These are phyloP conservation scores for Pythium brachiatum DNA, from an alignment of 352 stramenopile species.

Conservation along the genomic window DNA sequence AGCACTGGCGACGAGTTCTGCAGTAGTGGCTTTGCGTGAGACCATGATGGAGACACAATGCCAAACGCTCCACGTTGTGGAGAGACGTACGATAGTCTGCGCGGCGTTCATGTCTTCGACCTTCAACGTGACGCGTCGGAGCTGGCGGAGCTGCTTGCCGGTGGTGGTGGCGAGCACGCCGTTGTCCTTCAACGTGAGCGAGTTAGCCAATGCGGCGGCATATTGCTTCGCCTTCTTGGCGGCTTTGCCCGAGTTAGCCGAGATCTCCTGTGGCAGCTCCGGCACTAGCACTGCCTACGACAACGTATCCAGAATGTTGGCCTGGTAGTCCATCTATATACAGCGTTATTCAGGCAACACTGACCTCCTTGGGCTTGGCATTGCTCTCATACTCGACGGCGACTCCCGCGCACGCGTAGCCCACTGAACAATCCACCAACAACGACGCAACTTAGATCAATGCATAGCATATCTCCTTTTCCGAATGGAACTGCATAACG, in stretches of 20 bases:
- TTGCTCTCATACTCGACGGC: constrained; percentile 53
- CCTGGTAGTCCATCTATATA: background rate
- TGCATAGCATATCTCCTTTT: background rate
- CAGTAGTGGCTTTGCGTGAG: no score
- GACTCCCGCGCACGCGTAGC: constrained; percentile 58
- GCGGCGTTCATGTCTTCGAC: constrained; percentile 66
- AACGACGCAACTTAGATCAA: background rate
- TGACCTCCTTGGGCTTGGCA: constrained; percentile 53
- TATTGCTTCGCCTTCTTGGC: constrained; percentile 73
- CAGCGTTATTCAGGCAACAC: background rate
- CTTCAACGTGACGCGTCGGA: constrained; percentile 74
- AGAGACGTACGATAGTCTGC: constrained; percentile 50
- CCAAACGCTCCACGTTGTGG: background rate
- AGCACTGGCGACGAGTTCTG: constrained; percentile 52
- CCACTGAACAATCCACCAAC: constrained; percentile 35
- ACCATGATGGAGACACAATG: no score
- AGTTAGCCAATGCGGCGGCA: constrained; percentile 31
- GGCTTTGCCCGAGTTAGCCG: constrained; percentile 39
- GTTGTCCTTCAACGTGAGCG: constrained; percentile 30
- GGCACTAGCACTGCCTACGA: constrained; percentile 26
- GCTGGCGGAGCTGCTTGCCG: constrained; percentile 40
- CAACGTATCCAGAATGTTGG: no score
- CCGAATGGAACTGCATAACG: constrained; percentile 2
- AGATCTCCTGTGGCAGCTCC: constrained; percentile 31
- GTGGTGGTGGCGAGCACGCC: constrained; percentile 22